Conservation (phyloP, 768 basidiomycete species). For the Rhodotorula taiwanensis region DNA sequence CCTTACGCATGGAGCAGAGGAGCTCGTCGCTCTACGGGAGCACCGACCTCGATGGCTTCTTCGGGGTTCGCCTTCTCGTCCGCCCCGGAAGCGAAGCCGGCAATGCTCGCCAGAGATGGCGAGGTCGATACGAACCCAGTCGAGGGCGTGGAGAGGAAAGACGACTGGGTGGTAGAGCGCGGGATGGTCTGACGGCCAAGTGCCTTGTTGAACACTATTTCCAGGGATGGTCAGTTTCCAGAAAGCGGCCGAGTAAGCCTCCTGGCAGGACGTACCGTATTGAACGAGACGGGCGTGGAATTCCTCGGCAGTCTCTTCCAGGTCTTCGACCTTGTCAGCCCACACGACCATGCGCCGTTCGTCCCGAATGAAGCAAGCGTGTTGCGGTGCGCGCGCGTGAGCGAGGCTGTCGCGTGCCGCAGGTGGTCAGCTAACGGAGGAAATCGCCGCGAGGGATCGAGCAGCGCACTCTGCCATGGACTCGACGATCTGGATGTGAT, state of each 20-base stretch:
- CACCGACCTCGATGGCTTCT: background rate
- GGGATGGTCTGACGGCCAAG: background rate
- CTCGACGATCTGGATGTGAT: conserved; percentile 15
- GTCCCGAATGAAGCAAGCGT: conserved; percentile 44
- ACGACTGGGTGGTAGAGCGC: background rate
- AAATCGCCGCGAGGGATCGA: background rate
- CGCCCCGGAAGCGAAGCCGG: too few relatives aligned
- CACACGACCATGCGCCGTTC: conserved; percentile 44
- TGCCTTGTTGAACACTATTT: background rate
- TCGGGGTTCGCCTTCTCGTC: background rate
- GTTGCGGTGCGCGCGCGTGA: conserved; percentile 43
- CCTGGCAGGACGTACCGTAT: background rate
- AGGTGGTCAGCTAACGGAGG: too few relatives aligned
- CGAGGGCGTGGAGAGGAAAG: background rate
- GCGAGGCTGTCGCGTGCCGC: conserved; percentile 23
- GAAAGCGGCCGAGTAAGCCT: too few relatives aligned
- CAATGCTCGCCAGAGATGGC: background rate
- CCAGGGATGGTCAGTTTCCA: background rate
- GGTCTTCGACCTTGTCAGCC: conserved; percentile 44
- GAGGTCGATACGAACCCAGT: too few relatives aligned
- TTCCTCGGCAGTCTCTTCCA: conserved; percentile 42
- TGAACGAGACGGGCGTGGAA: conserved; percentile 3
- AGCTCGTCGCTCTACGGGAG: too few relatives aligned
- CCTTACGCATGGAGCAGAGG: too few relatives aligned
- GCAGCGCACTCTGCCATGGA: conserved; percentile 2